Base-by-base conservation (phyloP, 768 basidiomycete species). In the Termitomyces sp. region DNA sequence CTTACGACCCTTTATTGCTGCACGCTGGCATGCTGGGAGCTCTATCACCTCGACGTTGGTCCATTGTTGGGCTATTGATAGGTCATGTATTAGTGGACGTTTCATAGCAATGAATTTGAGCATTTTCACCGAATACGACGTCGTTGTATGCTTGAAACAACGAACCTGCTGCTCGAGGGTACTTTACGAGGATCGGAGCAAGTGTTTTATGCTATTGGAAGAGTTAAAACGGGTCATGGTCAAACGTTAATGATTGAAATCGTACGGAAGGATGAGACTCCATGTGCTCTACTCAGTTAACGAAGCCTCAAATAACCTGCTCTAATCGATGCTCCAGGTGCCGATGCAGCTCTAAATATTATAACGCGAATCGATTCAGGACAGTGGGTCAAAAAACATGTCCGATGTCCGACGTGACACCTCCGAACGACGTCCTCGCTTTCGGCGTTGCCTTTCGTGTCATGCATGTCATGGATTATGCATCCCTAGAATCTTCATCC, bases 61-160 rank as follows among this genome's bases (percentile, higher is more conserved):
- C 91, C 91, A 93, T 71, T 83, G 77, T 65, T 93, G 91, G 7
- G 84, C 90, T 92, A 34, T 59, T 27, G 18, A 44, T 40, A 27
- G 9, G 33, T 20, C 5, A 30, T 46, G 59, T 33, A 26, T 61
- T 36, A 54, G 39, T 53, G 26, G 8, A 18, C 5, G 12, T 14
- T 33, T 36, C 5, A 12, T n/a, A 24, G 6, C 14, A 32, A 27
- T 33, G 33, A n/a, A 14, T 44, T 14, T 24, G 16, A 10, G 7
- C 9, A 32, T 20, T 58, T 72, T 53, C 52, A 88, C 90, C 82
- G 22, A 83, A 81, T 6, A 81, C 69, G 32, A 92, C 70, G 58
- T 93, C 89, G 67, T 91, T 91, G 72, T 87, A 91, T 1, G 85
- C 78, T 69, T 91, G 89, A 67, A 91, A 89, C 9, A 91, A 70